A percentile compares a stretch with the other conserved stretches of the same genome.
phyloP scores from a whole-genome alignment of 1,139 yeast genomes.

The Yamadazyma kanchanaburiensis region DNA sequence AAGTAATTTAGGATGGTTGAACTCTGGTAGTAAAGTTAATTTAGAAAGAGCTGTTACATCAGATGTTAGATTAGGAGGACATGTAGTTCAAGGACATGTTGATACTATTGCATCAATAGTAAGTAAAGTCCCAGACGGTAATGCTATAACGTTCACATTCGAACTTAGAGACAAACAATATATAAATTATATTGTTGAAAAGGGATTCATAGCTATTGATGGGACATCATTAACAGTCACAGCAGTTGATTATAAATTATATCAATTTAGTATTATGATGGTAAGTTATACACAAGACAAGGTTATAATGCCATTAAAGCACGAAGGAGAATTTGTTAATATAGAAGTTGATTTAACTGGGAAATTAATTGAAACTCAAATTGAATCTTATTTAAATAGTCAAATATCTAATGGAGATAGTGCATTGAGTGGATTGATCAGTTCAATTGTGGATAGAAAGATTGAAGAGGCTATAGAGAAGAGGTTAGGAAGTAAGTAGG shows the following conservation, averaged over 20 bases:
- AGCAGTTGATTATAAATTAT: slow-evolving; percentile 55
- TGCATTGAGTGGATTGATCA: slow-evolving; percentile 41
- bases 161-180: slow-evolving; percentile 62
- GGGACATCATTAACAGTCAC: slow-evolving; percentile 95
- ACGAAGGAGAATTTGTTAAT: slow-evolving; percentile 65
- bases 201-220: slow-evolving; percentile 88
- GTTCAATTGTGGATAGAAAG: slow-evolving; percentile 50
- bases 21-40: slow-evolving; percentile 63
- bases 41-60: slow-evolving; percentile 84
- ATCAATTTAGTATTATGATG: slow-evolving; percentile 80
- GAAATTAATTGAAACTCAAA: slow-evolving; percentile 85
- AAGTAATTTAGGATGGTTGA: slow-evolving; percentile 66
- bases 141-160: slow-evolving; percentile 76
- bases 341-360: slow-evolving; percentile 95
- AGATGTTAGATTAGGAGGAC: slow-evolving; percentile 93
- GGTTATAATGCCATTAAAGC: slow-evolving; percentile 69
- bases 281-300: slow-evolving; percentile 86
- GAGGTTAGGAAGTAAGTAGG: slow-evolving; percentile 2
- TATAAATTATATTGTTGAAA: slow-evolving; percentile 80
- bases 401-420: slow-evolving; percentile 49
- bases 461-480: slow-evolving; percentile 18
- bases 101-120: slow-evolving; percentile 80
- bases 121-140: slow-evolving; percentile 58
- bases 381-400: slow-evolving; percentile 50
- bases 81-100: slow-evolving; percentile 95